These are phyloP conservation scores for Pseudozyma sp. DNA, from an alignment of 1,284 basidiomycete species.

Conservation along the genomic window DNA sequence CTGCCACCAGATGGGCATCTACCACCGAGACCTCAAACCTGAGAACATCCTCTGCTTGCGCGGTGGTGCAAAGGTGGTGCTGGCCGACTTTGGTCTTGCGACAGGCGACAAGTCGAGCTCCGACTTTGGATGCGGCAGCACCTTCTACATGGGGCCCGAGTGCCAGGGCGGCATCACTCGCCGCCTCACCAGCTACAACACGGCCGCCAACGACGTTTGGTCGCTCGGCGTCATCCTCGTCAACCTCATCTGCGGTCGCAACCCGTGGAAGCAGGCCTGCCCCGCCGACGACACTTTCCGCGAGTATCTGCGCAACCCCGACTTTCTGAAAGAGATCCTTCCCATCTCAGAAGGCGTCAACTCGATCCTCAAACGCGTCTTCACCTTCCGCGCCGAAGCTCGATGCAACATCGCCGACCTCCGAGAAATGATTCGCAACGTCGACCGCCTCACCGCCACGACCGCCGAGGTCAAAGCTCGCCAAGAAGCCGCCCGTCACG, in stretches of 20 bases:
- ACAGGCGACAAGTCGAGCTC: conserved; percentile 87
- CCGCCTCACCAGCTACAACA: conserved; percentile 76
- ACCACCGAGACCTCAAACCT: conserved; percentile 96
- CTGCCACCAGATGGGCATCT: conserved; percentile 79
- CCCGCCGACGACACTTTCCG: conserved; percentile 79
- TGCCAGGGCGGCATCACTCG: conserved; percentile 82
- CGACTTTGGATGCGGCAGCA: conserved; percentile 94
- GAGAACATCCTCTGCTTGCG: conserved; percentile 92
- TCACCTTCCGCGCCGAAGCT: conserved; percentile 62
- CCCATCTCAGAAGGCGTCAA: conserved; percentile 67
- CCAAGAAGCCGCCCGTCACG: conserved; percentile 42
- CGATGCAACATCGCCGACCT: conserved; percentile 61
- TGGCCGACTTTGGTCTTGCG: conserved; percentile 97
- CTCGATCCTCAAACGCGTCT: conserved; percentile 63
- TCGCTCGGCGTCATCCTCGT: conserved; percentile 91
- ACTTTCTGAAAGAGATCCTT: conserved; percentile 65
- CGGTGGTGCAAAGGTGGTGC: conserved; percentile 80
- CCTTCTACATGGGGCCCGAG: conserved; percentile 97
- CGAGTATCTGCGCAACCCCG: conserved; percentile 63
- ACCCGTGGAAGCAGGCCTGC: conserved; percentile 86
- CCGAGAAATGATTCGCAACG: conserved; percentile 53
- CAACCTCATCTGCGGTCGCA: conserved; percentile 86
- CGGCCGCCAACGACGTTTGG: conserved; percentile 84
- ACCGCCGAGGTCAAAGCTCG: conserved; percentile 53
- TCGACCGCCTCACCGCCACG: conserved; percentile 64